A percentile compares a stretch with the other conserved stretches of the same genome.
phyloP scores from a whole-genome alignment of 176 grass and related monocot genomes.

The Musa acuminata region DNA sequence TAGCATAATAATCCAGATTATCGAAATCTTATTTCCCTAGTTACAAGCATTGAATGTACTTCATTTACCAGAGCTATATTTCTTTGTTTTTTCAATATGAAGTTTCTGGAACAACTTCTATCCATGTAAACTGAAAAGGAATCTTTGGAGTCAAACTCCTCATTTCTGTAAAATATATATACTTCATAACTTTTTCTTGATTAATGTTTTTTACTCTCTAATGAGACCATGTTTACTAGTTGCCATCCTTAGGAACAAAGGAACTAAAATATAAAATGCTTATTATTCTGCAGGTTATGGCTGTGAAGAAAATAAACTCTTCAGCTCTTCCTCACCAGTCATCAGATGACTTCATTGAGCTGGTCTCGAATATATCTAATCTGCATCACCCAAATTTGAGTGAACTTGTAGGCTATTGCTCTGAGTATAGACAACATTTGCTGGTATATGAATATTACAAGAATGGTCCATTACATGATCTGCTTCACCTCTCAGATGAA shows the following conservation, averaged over 20 bases:
- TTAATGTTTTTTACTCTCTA: no score
- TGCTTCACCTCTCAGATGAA: conserved; percentile 79
- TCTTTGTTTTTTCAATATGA: no score
- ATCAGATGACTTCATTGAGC: conserved; percentile 75
- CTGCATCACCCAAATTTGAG: conserved; percentile 77
- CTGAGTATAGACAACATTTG: conserved; percentile 84
- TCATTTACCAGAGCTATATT: not conserved
- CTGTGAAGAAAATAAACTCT: conserved; percentile 84
- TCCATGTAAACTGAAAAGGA: no score
- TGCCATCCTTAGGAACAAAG: not conserved
- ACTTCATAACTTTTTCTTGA: no score
- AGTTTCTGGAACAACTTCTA: no score
- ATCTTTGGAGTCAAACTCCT: no score
- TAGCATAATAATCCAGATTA: not conserved
- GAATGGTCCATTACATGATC: conserved; percentile 81
- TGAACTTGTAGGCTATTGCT: conserved; percentile 84
- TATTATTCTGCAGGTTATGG: conserved; percentile 52
- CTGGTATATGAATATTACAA: conserved; percentile 83
- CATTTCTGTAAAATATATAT: no score
- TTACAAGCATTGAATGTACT: not conserved
- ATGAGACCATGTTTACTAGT: not conserved
- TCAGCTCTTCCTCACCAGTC: conserved; percentile 59
- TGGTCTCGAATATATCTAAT: conserved; percentile 55
- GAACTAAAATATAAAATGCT: not conserved
- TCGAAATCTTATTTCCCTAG: not conserved